phyloP scores from a whole-genome alignment of 2,329 filamentous ascomycete species.

The Cercospora sesami region DNA sequence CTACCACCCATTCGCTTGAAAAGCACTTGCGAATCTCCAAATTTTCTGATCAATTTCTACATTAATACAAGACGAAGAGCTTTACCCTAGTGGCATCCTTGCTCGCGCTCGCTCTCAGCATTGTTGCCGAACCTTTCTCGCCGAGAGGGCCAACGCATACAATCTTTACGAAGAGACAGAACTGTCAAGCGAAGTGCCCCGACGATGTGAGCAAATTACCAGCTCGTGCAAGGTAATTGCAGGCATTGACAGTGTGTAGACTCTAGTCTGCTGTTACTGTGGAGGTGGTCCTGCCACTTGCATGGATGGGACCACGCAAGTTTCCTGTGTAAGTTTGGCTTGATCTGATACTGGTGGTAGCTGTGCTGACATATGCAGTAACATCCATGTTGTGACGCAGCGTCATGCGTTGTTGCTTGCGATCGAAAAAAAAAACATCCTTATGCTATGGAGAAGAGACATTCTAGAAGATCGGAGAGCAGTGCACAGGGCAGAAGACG shows the following conservation, averaged over 20 bases:
- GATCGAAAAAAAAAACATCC: no score
- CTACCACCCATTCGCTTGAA: no score
- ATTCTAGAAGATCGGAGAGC: no score
- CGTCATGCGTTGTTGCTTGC: no score
- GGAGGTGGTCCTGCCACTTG: neutral
- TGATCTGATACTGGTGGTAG: no score
- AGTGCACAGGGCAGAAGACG: no score
- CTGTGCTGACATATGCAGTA: no score
- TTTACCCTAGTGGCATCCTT: neutral
- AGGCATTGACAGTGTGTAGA: neutral
- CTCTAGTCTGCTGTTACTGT: neutral
- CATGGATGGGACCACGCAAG: neutral
- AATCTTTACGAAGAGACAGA: neutral
- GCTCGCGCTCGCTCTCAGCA: neutral
- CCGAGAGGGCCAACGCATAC: neutral
- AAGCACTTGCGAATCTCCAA: no score
- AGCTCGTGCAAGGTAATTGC: rapidly evolving
- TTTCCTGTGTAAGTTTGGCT: neutral
- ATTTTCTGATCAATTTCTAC: no score
- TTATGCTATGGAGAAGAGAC: no score
- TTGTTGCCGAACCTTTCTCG: neutral
- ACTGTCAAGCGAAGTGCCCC: neutral
- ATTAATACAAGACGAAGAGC: neutral
- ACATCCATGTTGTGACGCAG: no score
- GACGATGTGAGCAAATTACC: neutral